These are phyloP conservation scores for Tritrichomonas foetus DNA, from an alignment of 208 protist genomes.

Conservation along the genomic window DNA sequence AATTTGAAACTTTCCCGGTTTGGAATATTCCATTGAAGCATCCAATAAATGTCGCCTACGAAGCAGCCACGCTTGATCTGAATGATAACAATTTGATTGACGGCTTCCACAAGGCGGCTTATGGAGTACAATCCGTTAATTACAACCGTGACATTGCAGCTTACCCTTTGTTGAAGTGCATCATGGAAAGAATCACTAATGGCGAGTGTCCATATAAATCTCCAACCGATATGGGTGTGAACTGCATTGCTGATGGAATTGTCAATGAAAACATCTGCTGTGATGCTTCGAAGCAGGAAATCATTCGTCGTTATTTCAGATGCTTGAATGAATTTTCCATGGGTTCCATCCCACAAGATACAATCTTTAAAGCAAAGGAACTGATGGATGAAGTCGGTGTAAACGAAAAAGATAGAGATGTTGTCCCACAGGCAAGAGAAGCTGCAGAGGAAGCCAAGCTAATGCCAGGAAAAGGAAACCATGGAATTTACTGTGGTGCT, in stretches of 20 bases:
- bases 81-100: neutral
- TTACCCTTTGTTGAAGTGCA: neutral
- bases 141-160: neutral
- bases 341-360: neutral
- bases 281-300: neutral
- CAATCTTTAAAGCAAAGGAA: neutral
- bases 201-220: neutral
- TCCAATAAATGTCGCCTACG: neutral
- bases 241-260: neutral
- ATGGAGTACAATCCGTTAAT: neutral
- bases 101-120: neutral
- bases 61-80: neutral
- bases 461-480: neutral
- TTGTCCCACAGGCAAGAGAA: neutral
- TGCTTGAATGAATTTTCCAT: neutral
- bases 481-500: conserved; percentile 1
- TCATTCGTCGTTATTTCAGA: neutral
- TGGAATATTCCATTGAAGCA: neutral
- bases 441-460: neutral
- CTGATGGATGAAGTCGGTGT: neutral
- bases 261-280: neutral
- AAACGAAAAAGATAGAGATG: neutral
- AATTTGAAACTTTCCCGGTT: conserved; percentile 38
- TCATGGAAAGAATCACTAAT: neutral
- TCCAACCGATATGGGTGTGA: conserved; percentile 10